Evolutionary conservation across 345 rosid species (phyloP), one percentile per base, ranked within the genome.

Genomic region (Populus simonii): DNA sequence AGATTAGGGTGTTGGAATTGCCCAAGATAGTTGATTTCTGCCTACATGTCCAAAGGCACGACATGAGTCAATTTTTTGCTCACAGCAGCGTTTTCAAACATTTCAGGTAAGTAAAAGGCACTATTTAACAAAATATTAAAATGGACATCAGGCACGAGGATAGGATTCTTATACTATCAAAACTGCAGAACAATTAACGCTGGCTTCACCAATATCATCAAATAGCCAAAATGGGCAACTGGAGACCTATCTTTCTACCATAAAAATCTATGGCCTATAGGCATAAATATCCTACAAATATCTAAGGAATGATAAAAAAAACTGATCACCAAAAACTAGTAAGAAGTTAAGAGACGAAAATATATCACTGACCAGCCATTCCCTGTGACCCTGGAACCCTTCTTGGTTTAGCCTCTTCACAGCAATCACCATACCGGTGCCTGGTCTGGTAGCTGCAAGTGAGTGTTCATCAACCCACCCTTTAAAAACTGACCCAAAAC

Each of bases 21-120:
- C 77, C 85, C 85, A 31, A 82, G 85, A 71, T 82, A 82, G 59
- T 82, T 82, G 43, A 82, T 82, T 66, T 82, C 85, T 20, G 85
- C 82, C 85, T 82, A 79, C 47, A 75, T 39, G 7, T 75, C 76
- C 75, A 61, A 81, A 73, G 74, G 25, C 22, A 72, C 17, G 55
- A 65, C 47, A 15, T 6, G 73, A 78, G 76, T 72, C 27, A 83
- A 74, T 9, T 47, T 18, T 11, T 29, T 5, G 62, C 62, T 41
- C 36, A n/a, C 39, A 38, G 3, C 5, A 76, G 45, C 23, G 5
- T 22, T 36, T 18, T 35, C 8, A 47, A 68, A 35, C 11, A 39
- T 17, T 66, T 22, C 16, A 66, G 47, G 35, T 13, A 3, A 29
- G 7, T 38, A 22, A 41, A 59, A 77, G 29, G 29, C 51, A 5